Conservation (phyloP, 2,329 filamentous ascomycete species). For the Monilinia aucupariae region DNA sequence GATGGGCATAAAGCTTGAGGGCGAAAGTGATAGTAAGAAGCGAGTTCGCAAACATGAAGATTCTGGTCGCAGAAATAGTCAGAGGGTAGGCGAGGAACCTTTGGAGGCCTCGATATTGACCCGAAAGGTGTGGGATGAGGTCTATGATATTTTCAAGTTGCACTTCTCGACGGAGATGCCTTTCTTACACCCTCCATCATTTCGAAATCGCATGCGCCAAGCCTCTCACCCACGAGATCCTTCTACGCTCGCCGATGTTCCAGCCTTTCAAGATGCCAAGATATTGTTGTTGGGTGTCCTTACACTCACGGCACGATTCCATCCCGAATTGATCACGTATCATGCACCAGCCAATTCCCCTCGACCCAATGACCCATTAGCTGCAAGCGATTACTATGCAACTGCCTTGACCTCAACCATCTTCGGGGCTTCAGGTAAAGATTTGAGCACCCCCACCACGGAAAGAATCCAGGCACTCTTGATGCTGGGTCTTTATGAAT, state of each 20-base stretch:
- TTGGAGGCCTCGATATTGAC: slow-evolving; percentile 59
- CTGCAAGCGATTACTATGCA: slow-evolving; percentile 61
- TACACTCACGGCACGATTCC: slow-evolving; percentile 64
- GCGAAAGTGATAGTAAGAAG: slow-evolving; percentile 45
- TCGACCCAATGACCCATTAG: slow-evolving; percentile 42
- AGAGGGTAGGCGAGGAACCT: slow-evolving; percentile 50
- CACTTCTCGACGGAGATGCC: slow-evolving; percentile 69
- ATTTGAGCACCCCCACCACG: slow-evolving; percentile 49
- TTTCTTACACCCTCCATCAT: slow-evolving; percentile 62
- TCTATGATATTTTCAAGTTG: slow-evolving; percentile 64
- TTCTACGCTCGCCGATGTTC: slow-evolving; percentile 18
- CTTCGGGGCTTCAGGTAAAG: slow-evolving; percentile 43
- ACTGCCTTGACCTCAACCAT: slow-evolving; percentile 48
- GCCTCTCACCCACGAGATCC: slow-evolving; percentile 37
- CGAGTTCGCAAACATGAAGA: slow-evolving; percentile 36
- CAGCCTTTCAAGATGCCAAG: slow-evolving; percentile 43
- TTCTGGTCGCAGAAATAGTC: slow-evolving; percentile 33
- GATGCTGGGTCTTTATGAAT: slow-evolving; percentile 68
- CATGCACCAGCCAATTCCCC: slow-evolving; percentile 14
- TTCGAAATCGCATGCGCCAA: slow-evolving; percentile 48
- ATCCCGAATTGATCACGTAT: slow-evolving; percentile 53
- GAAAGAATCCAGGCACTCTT: slow-evolving; percentile 62
- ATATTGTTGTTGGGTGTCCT: slow-evolving; percentile 61
- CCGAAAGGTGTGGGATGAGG: slow-evolving; percentile 59
- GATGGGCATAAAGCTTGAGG: slow-evolving; percentile 30